Conservation (phyloP, 805 yeast species). For the Schwanniomyces polymorphus region DNA sequence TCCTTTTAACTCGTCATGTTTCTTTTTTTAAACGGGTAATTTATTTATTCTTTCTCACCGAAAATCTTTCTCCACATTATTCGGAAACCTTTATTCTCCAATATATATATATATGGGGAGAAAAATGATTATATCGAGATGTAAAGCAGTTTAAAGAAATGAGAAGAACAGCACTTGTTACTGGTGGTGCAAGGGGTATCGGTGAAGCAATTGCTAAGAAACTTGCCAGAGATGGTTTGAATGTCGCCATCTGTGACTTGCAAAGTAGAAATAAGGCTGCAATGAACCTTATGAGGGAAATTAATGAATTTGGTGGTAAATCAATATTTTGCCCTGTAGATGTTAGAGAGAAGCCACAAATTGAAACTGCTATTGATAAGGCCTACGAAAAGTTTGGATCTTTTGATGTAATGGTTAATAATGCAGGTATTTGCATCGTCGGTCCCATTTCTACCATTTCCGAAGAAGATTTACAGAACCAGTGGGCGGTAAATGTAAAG, state of each 20-base stretch:
- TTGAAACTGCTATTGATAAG: background rate
- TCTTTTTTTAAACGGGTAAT: too few relatives aligned
- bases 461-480: slow-evolving; percentile 31
- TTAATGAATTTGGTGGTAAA: background rate
- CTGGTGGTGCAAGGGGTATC: slow-evolving; percentile 49
- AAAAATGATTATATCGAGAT: too few relatives aligned
- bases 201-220: slow-evolving; percentile 45
- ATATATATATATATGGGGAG: too few relatives aligned
- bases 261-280: background rate
- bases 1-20: too few relatives aligned
- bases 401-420: slow-evolving; percentile 29
- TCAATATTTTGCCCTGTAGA: background rate
- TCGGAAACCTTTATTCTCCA: too few relatives aligned
- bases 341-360: background rate
- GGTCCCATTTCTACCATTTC: slow-evolving; percentile 40
- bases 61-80: too few relatives aligned
- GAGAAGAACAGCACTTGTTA: slow-evolving; percentile 14
- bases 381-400: background rate
- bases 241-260: slow-evolving; percentile 27
- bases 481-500: slow-evolving; percentile 39
- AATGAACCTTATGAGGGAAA: background rate
- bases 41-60: too few relatives aligned
- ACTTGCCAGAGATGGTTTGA: slow-evolving; percentile 42
- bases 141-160: too few relatives aligned
- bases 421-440: slow-evolving; percentile 48